phyloP scores from a whole-genome alignment of 805 yeast species.

The Candida morakotiae region DNA sequence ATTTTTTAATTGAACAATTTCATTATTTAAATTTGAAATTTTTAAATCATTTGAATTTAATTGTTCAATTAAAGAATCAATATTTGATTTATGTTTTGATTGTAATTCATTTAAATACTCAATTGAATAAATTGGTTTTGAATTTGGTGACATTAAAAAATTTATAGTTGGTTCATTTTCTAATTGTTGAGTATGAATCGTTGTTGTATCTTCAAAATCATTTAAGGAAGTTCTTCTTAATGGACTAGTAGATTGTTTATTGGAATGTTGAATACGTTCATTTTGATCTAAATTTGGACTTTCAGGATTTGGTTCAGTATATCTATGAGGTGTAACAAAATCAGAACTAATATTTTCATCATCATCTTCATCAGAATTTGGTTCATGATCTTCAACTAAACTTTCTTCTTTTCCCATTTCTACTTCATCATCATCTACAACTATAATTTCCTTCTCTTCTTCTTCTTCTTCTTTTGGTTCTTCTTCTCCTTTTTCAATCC shows the following conservation, averaged over 20 bases:
- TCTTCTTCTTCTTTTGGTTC: too few relatives aligned
- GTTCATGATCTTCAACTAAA: background rate
- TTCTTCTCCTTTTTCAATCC: background rate
- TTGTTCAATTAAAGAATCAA: conserved; percentile 2
- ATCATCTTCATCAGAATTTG: conserved; percentile 17
- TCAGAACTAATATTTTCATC: conserved; percentile 12
- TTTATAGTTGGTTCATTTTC: conserved; percentile 28
- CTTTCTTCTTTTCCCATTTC: background rate
- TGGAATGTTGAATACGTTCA: conserved; percentile 13
- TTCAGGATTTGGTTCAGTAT: conserved; percentile 27
- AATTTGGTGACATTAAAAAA: conserved; percentile 27
- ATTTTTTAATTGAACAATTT: conserved; percentile 2
- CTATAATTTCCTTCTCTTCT: background rate
- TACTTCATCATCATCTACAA: background rate
- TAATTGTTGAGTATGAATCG: conserved; percentile 3
- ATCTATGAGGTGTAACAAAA: conserved; percentile 26
- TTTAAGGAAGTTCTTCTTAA: conserved; percentile 12
- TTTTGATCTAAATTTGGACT: conserved; percentile 25
- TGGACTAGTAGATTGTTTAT: conserved; percentile 21
- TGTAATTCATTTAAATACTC: conserved; percentile 23
- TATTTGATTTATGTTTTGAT: conserved; percentile 13
- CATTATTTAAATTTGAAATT: conserved; percentile 12
- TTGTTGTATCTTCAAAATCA: conserved; percentile 5
- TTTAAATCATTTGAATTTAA: conserved; percentile 4
- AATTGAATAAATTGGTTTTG: conserved; percentile 28